These are phyloP conservation scores for Kuraishia hungarica DNA, from an alignment of 805 yeast species.

Conservation along the genomic window DNA sequence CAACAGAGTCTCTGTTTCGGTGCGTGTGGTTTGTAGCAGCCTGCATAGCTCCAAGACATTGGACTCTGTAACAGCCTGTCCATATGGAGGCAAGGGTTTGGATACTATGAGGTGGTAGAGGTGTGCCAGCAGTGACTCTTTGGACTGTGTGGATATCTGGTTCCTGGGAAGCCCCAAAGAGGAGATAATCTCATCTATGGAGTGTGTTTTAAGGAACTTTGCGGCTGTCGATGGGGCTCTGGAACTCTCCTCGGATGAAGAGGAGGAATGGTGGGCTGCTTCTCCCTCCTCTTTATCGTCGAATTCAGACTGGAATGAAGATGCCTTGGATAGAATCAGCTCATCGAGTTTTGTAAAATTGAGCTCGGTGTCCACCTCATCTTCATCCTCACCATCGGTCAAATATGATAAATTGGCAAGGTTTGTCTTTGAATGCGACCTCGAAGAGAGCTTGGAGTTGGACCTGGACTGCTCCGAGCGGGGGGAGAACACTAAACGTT, in stretches of 20 bases:
- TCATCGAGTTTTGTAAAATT: constrained; percentile 14
- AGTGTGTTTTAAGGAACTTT: constrained; percentile 12
- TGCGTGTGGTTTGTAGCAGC: constrained; percentile 16
- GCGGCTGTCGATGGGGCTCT: constrained; percentile 6
- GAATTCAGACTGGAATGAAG: neutral
- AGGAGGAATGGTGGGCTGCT: neutral
- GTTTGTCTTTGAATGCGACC: constrained; percentile 1
- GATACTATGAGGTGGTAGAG: constrained; percentile 37
- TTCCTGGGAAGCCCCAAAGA: constrained; percentile 33
- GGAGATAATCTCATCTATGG: constrained; percentile 35
- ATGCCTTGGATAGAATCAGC: constrained; percentile 8
- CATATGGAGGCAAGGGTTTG: constrained; percentile 23
- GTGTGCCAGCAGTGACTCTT: constrained; percentile 43
- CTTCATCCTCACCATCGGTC: constrained; percentile 12
- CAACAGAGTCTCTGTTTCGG: constrained; percentile 3
- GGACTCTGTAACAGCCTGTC: neutral
- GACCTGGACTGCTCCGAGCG: constrained; percentile 2
- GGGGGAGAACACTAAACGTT: constrained; percentile 6
- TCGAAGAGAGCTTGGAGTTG: neutral
- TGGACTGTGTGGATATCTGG: constrained; percentile 34
- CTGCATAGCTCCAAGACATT: neutral
- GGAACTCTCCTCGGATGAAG: neutral
- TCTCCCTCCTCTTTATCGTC: neutral
- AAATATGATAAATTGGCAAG: neutral
- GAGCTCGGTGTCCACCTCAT: constrained; percentile 10